Evolutionary conservation across 2,329 filamentous ascomycete genomes (phyloP).

Genomic region (Orbilia blumenaviensis): DNA sequence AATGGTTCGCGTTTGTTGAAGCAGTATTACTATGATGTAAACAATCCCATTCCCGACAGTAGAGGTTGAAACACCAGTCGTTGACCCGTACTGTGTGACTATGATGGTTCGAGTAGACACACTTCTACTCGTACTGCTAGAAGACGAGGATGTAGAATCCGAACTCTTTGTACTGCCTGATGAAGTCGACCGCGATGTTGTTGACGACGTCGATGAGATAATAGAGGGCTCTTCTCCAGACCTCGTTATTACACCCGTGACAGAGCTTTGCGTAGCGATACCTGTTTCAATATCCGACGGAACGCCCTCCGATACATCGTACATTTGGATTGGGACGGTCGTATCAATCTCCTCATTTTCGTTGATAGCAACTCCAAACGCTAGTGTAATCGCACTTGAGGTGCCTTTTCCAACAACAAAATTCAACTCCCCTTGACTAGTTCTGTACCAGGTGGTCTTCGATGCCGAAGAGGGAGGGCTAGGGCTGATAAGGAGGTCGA

Average conservation of each 20-base stretch:
- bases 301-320: slow-evolving; percentile 20
- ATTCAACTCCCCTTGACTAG: slow-evolving; percentile 2
- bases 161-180: background rate
- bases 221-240: background rate
- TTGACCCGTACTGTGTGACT: slow-evolving; percentile 22
- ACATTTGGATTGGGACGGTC: slow-evolving; percentile 50
- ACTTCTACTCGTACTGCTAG: background rate
- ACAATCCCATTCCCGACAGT: slow-evolving; percentile 9
- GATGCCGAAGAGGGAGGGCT: slow-evolving; percentile 6
- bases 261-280: slow-evolving; percentile 12
- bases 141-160: background rate
- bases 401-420: slow-evolving; percentile 13
- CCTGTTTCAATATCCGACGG: slow-evolving; percentile 31
- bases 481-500: slow-evolving; percentile 38
- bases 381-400: slow-evolving; percentile 24
- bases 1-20: background rate
- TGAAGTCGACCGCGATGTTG: background rate
- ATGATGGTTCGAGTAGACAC: background rate
- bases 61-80: slow-evolving; percentile 5
- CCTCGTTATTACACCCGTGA: background rate
- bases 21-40: slow-evolving; percentile 5
- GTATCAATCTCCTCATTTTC: slow-evolving; percentile 33
- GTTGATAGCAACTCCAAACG: slow-evolving; percentile 28
- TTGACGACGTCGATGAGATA: background rate
- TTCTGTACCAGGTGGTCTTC: slow-evolving; percentile 17